These are phyloP conservation scores for Triticum aestivum DNA, from an alignment of 176 grass and related monocot species.

Conservation along the genomic window DNA sequence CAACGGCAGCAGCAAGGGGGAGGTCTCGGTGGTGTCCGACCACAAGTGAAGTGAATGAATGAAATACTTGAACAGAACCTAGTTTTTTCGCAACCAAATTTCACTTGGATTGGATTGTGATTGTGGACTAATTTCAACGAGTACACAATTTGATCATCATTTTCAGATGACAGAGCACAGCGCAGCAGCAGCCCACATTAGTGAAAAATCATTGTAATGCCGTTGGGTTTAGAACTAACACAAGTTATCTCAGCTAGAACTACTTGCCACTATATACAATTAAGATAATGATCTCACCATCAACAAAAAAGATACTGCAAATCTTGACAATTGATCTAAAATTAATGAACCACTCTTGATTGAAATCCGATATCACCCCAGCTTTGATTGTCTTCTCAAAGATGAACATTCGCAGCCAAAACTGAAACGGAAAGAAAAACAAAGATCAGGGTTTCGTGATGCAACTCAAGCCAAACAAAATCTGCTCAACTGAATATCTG, in stretches of 20 bases:
- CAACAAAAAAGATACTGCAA: not conserved
- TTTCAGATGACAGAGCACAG: not conserved
- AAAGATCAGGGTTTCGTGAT: not conserved
- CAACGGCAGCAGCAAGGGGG: not conserved
- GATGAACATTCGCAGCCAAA: not conserved
- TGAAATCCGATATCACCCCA: not conserved
- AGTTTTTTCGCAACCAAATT: not conserved
- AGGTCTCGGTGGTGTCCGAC: not conserved
- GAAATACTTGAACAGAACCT: not conserved
- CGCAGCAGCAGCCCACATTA: not conserved
- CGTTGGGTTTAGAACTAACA: not conserved
- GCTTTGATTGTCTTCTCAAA: not conserved
- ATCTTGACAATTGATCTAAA: not conserved
- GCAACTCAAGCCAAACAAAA: not conserved
- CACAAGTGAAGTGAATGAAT: not conserved
- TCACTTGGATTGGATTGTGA: not conserved
- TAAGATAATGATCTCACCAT: not conserved
- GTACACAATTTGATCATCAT: not conserved
- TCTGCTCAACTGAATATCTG: not conserved
- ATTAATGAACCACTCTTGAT: not conserved
- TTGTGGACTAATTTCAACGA: not conserved
- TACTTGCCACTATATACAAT: not conserved
- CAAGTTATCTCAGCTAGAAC: not conserved
- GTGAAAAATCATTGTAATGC: not conserved
- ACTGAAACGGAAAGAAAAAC: not conserved